Conservation (phyloP, 805 yeast species). For the Pichia phayaonensis region DNA sequence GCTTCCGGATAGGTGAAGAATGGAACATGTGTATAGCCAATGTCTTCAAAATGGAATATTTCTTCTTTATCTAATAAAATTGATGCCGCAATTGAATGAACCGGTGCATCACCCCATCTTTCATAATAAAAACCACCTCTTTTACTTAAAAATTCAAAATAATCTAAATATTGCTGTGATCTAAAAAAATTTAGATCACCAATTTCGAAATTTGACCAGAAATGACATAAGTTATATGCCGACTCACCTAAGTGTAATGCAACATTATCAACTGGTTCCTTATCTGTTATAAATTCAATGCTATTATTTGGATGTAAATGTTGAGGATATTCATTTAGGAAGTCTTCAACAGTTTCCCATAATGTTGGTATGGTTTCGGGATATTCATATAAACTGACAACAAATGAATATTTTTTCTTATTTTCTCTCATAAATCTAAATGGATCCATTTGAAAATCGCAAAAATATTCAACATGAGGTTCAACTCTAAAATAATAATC, state of each 20-base stretch:
- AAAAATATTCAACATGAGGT: slow-evolving; percentile 81
- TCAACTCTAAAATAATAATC: slow-evolving; percentile 95
- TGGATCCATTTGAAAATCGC: slow-evolving; percentile 86
- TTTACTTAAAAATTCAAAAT: slow-evolving; percentile 55
- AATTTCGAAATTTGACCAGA: slow-evolving; percentile 83
- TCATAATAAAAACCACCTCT: slow-evolving; percentile 79
- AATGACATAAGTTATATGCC: slow-evolving; percentile 71
- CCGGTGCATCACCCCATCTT: slow-evolving; percentile 96
- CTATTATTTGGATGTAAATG: slow-evolving; percentile 59
- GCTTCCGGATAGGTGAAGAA: slow-evolving; percentile 56
- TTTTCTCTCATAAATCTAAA: slow-evolving; percentile 72
- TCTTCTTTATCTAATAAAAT: slow-evolving; percentile 51
- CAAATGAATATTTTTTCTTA: slow-evolving; percentile 79
- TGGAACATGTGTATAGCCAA: slow-evolving; percentile 74
- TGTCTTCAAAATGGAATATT: slow-evolving; percentile 70
- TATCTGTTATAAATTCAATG: slow-evolving; percentile 48
- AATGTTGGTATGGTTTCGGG: slow-evolving; percentile 78
- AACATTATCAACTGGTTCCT: slow-evolving; percentile 39
- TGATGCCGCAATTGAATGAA: slow-evolving; percentile 66
- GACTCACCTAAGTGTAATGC: slow-evolving; percentile 22
- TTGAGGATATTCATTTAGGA: slow-evolving; percentile 50
- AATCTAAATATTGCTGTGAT: slow-evolving; percentile 51
- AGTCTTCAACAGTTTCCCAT: slow-evolving; percentile 68
- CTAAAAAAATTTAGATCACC: slow-evolving; percentile 67
- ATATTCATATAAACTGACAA: slow-evolving; percentile 76